Evolutionary conservation across 2,329 filamentous ascomycete species (phyloP).

Genomic region (Sclerotinia minor): DNA sequence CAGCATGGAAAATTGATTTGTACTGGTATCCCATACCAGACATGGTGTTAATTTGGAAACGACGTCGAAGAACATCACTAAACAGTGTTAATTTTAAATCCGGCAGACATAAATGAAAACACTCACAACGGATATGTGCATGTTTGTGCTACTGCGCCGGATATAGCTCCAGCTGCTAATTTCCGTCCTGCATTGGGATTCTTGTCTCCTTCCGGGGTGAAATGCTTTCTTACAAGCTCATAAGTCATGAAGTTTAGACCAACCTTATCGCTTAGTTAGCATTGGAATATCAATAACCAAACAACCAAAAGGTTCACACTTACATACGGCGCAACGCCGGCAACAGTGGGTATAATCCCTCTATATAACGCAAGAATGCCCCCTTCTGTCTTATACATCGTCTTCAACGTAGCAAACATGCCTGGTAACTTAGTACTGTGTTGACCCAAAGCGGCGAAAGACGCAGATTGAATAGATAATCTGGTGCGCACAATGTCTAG

Average conservation of each 20-base stretch:
- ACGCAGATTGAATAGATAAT: constrained; percentile 95
- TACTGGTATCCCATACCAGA: constrained; percentile 97
- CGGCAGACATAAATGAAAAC: constrained; percentile 27
- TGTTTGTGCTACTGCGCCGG: constrained; percentile 94
- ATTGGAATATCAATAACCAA: background rate
- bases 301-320: constrained; percentile 34
- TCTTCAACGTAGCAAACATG: constrained; percentile 81
- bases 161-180: constrained; percentile 84
- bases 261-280: constrained; percentile 54
- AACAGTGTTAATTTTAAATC: constrained; percentile 30
- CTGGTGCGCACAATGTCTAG: constrained; percentile 96
- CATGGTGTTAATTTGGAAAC: constrained; percentile 99
- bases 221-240: constrained; percentile 77
- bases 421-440: constrained; percentile 71
- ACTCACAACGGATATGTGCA: constrained; percentile 96
- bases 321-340: constrained; percentile 93
- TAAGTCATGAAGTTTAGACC: constrained; percentile 99
- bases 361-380: constrained; percentile 85
- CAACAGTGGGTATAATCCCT: constrained; percentile 89
- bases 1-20: constrained; percentile 79
- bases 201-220: constrained; percentile 85
- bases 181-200: constrained; percentile 80
- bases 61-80: constrained; percentile 85
- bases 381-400: constrained; percentile 91
- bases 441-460: constrained; percentile 73